These are phyloP conservation scores for Pseudogymnoascus sp. DNA, from an alignment of 2,329 filamentous ascomycete genomes.

Conservation along the genomic window DNA sequence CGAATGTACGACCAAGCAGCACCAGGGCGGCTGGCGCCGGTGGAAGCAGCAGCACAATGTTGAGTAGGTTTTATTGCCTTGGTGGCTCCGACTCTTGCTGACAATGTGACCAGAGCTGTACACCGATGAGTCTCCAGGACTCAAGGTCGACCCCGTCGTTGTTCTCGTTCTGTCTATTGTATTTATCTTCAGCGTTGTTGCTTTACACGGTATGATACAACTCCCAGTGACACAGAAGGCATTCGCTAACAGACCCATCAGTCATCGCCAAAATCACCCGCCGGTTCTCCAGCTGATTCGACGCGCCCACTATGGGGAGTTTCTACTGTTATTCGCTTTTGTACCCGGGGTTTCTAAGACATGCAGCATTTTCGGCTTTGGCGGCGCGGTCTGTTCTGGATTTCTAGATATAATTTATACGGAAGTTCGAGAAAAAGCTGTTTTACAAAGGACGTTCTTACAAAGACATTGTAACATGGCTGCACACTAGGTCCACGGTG, in stretches of 20 bases:
- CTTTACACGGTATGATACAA: slow-evolving; percentile 74
- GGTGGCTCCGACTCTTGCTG: slow-evolving; percentile 1
- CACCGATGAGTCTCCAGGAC: slow-evolving; percentile 93
- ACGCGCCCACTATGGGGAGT: neutral
- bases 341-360: slow-evolving; percentile 4
- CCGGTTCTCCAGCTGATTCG: slow-evolving; percentile 54
- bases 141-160: slow-evolving; percentile 97
- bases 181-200: slow-evolving; percentile 98
- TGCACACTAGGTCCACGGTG: neutral
- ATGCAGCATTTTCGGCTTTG: slow-evolving; percentile 5
- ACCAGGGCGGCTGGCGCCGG: slow-evolving; percentile 90
- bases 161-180: slow-evolving; percentile 93
- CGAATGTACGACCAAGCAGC: slow-evolving; percentile 85
- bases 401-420: slow-evolving; percentile 7
- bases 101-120: slow-evolving; percentile 59
- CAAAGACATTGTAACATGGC: neutral
- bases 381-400: slow-evolving; percentile 1
- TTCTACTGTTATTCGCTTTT: slow-evolving; percentile 5
- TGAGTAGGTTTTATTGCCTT: slow-evolving; percentile 56
- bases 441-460: neutral
- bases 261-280: slow-evolving; percentile 94
- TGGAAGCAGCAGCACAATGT: slow-evolving; percentile 95
- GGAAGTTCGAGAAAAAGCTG: slow-evolving; percentile 2
- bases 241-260: slow-evolving; percentile 30
- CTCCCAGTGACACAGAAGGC: neutral